Conservation (phyloP, 441 rosid species). For the Adansonia madagascariensis region DNA sequence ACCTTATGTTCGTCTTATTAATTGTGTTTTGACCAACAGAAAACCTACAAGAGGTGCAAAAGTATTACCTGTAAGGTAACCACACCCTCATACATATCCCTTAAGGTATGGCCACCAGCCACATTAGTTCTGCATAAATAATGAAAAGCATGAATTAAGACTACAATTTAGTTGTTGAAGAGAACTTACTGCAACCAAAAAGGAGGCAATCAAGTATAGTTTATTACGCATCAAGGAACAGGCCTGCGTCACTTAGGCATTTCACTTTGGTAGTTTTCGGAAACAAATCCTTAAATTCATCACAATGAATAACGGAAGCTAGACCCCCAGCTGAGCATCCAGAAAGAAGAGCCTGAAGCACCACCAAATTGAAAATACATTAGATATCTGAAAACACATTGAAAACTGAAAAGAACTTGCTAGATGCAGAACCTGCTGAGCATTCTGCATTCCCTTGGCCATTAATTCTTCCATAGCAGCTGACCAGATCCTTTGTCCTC, state of each 20-base stretch:
- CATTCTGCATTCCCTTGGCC: conserved; percentile 59
- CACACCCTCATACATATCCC: conserved; percentile 43
- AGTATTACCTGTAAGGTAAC: conserved; percentile 48
- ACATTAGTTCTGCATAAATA: conserved; percentile 40
- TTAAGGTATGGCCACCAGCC: conserved; percentile 45
- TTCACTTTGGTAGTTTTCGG: conserved; percentile 45
- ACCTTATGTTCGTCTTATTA: neutral
- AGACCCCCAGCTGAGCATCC: conserved; percentile 64
- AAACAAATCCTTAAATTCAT: conserved; percentile 44
- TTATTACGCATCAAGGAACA: conserved; percentile 54
- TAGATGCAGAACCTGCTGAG: conserved; percentile 53
- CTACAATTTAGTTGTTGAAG: neutral
- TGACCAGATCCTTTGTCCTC: conserved; percentile 75
- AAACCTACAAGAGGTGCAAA: neutral
- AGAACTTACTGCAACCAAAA: neutral
- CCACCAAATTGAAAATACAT: neutral
- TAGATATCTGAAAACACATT: neutral
- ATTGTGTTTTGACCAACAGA: conserved; percentile 3
- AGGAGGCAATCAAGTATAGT: conserved; percentile 1
- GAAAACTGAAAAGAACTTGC: conserved; percentile 5
- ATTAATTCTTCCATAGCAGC: conserved; percentile 63
- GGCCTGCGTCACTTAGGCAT: conserved; percentile 57
- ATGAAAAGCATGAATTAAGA: conserved; percentile 23
- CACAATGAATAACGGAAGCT: conserved; percentile 54
- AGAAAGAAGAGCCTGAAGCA: conserved; percentile 52